Evolutionary conservation across 2,329 filamentous ascomycete genomes (phyloP).

Genomic region (Cadophora luteo-olivacea): DNA sequence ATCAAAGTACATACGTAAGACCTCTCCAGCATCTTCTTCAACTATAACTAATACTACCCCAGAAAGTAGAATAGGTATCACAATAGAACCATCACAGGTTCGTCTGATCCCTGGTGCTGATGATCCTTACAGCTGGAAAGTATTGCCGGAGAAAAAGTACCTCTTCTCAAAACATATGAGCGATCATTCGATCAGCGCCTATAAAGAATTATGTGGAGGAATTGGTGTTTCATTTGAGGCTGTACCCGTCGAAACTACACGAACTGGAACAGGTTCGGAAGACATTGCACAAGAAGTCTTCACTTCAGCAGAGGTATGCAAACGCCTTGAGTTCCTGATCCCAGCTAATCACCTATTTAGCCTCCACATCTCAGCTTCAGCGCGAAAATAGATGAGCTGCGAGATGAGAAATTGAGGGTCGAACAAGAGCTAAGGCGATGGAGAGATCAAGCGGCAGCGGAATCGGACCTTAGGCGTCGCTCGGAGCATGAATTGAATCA

Average conservation of each 20-base stretch:
- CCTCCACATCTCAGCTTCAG: constrained; percentile 21
- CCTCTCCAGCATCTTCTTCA: too few relatives aligned
- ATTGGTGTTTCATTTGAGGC: constrained; percentile 26
- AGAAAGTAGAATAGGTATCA: too few relatives aligned
- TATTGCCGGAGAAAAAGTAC: constrained; percentile 21
- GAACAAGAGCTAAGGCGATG: constrained; percentile 23
- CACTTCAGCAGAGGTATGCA: constrained; percentile 20
- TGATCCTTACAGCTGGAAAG: too few relatives aligned
- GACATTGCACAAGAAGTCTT: constrained; percentile 15
- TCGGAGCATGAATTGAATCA: constrained; percentile 20
- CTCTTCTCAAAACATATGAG: constrained; percentile 31
- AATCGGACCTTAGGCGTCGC: constrained; percentile 15
- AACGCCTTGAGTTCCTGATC: constrained; percentile 20
- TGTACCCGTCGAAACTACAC: constrained; percentile 15
- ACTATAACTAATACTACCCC: too few relatives aligned
- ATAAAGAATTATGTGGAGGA: constrained; percentile 30
- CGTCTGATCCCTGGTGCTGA: too few relatives aligned
- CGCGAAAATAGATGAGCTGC: constrained; percentile 23
- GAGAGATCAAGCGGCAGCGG: constrained; percentile 15
- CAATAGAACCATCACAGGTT: too few relatives aligned
- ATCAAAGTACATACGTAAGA: too few relatives aligned
- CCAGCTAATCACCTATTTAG: constrained; percentile 18
- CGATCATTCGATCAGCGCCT: constrained; percentile 29
- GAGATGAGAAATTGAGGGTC: constrained; percentile 17
- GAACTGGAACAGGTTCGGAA: neutral